Conservation (phyloP, 2,329 filamentous ascomycete genomes). For the Fusarium gaditjirri region DNA sequence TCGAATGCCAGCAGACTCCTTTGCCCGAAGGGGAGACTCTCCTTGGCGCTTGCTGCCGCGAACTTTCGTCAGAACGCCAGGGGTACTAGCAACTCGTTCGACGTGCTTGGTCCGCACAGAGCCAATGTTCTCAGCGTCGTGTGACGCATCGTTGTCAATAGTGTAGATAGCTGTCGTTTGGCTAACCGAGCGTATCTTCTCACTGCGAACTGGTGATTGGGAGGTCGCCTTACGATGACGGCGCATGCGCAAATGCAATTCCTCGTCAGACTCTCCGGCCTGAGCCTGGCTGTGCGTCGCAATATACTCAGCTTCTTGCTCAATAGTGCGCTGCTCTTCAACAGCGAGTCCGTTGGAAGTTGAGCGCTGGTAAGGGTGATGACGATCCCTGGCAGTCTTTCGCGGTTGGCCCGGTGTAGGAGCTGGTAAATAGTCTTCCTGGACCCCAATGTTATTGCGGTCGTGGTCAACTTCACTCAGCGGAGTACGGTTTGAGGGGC, state of each 20-base stretch:
- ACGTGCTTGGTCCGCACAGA: conserved; percentile 68
- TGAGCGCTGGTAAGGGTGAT: conserved; percentile 76
- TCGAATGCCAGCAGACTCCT: conserved; percentile 65
- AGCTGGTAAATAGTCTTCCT: conserved; percentile 92
- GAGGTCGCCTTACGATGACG: conserved; percentile 72
- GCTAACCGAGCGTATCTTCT: conserved; percentile 76
- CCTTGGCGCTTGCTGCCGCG: conserved; percentile 67
- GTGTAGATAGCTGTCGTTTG: conserved; percentile 77
- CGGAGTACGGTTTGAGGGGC: conserved; percentile 79
- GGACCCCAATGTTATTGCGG: conserved; percentile 70
- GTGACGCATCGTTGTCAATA: conserved; percentile 74
- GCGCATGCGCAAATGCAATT: conserved; percentile 80
- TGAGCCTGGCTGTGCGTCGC: conserved; percentile 70
- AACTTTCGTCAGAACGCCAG: conserved; percentile 71
- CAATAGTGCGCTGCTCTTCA: conserved; percentile 63
- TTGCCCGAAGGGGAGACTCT: conserved; percentile 62
- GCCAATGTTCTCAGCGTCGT: conserved; percentile 78
- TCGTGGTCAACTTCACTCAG: conserved; percentile 96
- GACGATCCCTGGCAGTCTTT: conserved; percentile 84
- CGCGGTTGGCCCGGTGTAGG: conserved; percentile 96
- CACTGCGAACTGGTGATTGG: conserved; percentile 68
- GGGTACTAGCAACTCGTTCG: conserved; percentile 64
- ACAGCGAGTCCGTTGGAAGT: conserved; percentile 56
- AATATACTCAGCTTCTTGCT: conserved; percentile 69
- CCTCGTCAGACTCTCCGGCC: conserved; percentile 80